Percentiles rank a stretch among this genome's conserved stretches.
Evolutionary conservation across 179 eudicot genomes (phyloP).

Genomic region (Monotropa hypopitys): DNA sequence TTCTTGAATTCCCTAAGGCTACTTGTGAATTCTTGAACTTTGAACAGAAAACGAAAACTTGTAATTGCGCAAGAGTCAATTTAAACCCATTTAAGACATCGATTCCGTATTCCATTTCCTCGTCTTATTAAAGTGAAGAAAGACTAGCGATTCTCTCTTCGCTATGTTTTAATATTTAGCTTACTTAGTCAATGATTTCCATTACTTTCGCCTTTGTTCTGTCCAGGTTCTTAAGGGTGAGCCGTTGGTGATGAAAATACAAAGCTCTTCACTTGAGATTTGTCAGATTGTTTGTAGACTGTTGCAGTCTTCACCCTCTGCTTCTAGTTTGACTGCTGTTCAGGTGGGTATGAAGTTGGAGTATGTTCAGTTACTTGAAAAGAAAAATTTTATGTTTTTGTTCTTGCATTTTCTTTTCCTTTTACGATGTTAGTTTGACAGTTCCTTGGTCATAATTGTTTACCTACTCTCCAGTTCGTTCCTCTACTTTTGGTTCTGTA

Average conservation of each 20-base stretch:
- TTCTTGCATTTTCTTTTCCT: background rate
- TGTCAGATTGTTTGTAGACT: conserved; percentile 41
- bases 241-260: conserved; percentile 46
- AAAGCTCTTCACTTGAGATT: conserved; percentile 43
- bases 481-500: background rate
- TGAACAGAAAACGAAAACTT: background rate
- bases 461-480: background rate
- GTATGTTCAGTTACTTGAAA: background rate
- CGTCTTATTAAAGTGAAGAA: background rate
- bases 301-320: conserved; percentile 32
- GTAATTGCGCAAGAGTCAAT: background rate
- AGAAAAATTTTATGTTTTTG: background rate
- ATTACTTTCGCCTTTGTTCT: background rate
- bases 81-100: background rate
- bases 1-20: background rate
- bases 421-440: background rate
- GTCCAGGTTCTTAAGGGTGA: conserved; percentile 65
- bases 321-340: conserved; percentile 39
- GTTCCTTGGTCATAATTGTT: background rate
- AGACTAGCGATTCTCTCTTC: background rate
- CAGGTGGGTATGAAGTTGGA: conserved; percentile 47
- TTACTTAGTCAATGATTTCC: background rate
- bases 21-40: background rate
- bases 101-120: background rate
- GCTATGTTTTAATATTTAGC: background rate